Percentiles rank a stretch among this genome's conserved stretches.
Evolutionary conservation across 441 rosid genomes (phyloP).

Genomic region (Populus hybrid): DNA sequence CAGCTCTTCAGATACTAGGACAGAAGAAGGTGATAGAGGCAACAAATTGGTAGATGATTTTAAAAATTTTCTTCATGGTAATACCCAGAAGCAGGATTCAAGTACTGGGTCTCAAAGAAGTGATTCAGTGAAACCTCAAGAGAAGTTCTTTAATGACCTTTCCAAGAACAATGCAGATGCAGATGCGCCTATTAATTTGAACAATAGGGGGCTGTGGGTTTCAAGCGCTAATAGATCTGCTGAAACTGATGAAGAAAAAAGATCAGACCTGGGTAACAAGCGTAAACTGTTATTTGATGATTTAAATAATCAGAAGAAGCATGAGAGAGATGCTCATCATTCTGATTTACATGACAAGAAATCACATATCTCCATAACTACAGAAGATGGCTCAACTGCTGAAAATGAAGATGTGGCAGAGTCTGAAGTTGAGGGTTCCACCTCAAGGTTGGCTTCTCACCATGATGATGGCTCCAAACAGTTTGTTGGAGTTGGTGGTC

Average conservation of each 20-base stretch:
- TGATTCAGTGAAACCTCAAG: constrained; percentile 61
- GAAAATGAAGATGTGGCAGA: constrained; percentile 96
- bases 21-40: constrained; percentile 61
- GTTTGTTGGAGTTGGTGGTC: constrained; percentile 35
- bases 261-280: constrained; percentile 50
- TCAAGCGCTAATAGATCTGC: constrained; percentile 35
- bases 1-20: constrained; percentile 45
- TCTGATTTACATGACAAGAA: constrained; percentile 59
- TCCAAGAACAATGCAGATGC: constrained; percentile 50
- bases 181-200: constrained; percentile 50
- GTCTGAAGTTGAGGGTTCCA: constrained; percentile 82
- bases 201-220: constrained; percentile 50
- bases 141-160: constrained; percentile 80
- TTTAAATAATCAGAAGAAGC: constrained; percentile 54
- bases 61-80: constrained; percentile 60
- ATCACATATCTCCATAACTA: constrained; percentile 68
- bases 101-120: constrained; percentile 58
- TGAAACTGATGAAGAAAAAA: constrained; percentile 53
- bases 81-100: constrained; percentile 50
- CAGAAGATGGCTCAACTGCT: constrained; percentile 82
- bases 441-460: constrained; percentile 42
- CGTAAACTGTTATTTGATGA: constrained; percentile 64
- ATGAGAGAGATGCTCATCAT: constrained; percentile 51
- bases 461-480: constrained; percentile 51
- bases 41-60: constrained; percentile 67